phyloP scores from a whole-genome alignment of 2,329 filamentous ascomycete species.

The Eutypella sp. region DNA sequence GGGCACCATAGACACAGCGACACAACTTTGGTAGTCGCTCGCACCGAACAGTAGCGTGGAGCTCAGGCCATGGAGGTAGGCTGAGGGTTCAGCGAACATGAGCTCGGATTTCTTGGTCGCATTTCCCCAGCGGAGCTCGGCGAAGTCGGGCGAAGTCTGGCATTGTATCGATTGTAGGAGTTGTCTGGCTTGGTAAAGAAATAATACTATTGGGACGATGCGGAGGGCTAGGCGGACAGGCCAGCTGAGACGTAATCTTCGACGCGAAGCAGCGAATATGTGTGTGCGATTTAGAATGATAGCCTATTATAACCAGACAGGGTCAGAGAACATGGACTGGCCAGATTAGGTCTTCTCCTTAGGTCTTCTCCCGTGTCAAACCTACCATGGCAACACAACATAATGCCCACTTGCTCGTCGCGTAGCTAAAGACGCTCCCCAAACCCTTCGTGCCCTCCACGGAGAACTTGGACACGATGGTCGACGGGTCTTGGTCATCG shows the following conservation, averaged over 20 bases:
- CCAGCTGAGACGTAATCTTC: constrained; percentile 73
- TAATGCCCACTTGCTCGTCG: constrained; percentile 88
- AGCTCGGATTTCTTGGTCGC: constrained; percentile 59
- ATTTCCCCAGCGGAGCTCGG: constrained; percentile 64
- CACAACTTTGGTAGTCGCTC: constrained; percentile 69
- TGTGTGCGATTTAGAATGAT: constrained; percentile 86
- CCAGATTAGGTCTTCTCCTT: neutral
- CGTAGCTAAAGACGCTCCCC: constrained; percentile 83
- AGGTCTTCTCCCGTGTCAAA: constrained; percentile 24
- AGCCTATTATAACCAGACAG: constrained; percentile 42
- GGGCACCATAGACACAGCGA: constrained; percentile 67
- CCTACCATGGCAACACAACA: constrained; percentile 72
- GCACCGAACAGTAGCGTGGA: constrained; percentile 69
- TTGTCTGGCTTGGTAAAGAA: constrained; percentile 61
- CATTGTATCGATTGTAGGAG: constrained; percentile 85
- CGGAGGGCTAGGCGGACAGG: constrained; percentile 66
- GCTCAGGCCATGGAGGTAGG: constrained; percentile 67
- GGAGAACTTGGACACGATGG: constrained; percentile 44
- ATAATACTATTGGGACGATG: constrained; percentile 63
- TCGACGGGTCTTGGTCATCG: constrained; percentile 35
- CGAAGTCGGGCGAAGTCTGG: constrained; percentile 75
- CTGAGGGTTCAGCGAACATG: constrained; percentile 65
- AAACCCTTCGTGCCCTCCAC: constrained; percentile 63
- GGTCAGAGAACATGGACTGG: constrained; percentile 8
- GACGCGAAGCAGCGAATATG: constrained; percentile 85